A percentile compares a stretch with the other conserved stretches of the same genome.
These are phyloP conservation scores for Cryphonectria nitschkei DNA, from an alignment of 2,329 filamentous ascomycete genomes.

Conservation along the genomic window DNA sequence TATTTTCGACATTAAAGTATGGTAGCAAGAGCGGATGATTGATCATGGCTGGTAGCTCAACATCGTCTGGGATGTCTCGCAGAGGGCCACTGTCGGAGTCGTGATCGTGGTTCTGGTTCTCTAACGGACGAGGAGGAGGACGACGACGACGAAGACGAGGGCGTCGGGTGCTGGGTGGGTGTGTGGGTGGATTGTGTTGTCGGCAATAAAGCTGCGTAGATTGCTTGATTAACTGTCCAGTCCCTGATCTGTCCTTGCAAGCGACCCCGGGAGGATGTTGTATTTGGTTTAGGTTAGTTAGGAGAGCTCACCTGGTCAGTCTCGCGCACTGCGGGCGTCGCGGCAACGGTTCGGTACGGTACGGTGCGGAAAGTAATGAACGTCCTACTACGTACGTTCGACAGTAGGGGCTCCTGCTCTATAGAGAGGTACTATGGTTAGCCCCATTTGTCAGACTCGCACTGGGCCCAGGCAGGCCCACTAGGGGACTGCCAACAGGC, in stretches of 20 bases:
- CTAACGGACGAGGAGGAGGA: not conserved
- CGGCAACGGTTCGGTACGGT: constrained; percentile 16
- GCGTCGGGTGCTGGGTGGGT: not conserved
- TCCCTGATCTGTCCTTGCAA: constrained; percentile 22
- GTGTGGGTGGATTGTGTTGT: constrained; percentile 1
- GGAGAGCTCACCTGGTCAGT: not conserved
- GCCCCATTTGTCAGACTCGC: not conserved
- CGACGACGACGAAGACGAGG: not conserved
- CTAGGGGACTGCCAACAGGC: not conserved
- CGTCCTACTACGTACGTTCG: not conserved
- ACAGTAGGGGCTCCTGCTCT: not conserved
- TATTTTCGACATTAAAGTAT: constrained; percentile 39
- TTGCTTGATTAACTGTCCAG: not conserved
- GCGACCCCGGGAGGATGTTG: constrained; percentile 12
- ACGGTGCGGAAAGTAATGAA: constrained; percentile 5
- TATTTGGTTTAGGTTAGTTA: constrained; percentile 5
- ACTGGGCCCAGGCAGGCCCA: constrained; percentile 1
- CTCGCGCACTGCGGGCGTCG: not conserved
- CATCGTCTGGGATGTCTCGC: constrained; percentile 13
- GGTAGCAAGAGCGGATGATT: constrained; percentile 31
- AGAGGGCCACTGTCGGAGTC: not conserved
- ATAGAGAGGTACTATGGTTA: not conserved
- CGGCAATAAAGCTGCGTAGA: constrained; percentile 2
- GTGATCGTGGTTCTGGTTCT: constrained; percentile 8
- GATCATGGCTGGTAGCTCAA: constrained; percentile 35